Evolutionary conservation across 1,139 yeast species (phyloP).

Genomic region (Suhomyces chickasaworum): DNA sequence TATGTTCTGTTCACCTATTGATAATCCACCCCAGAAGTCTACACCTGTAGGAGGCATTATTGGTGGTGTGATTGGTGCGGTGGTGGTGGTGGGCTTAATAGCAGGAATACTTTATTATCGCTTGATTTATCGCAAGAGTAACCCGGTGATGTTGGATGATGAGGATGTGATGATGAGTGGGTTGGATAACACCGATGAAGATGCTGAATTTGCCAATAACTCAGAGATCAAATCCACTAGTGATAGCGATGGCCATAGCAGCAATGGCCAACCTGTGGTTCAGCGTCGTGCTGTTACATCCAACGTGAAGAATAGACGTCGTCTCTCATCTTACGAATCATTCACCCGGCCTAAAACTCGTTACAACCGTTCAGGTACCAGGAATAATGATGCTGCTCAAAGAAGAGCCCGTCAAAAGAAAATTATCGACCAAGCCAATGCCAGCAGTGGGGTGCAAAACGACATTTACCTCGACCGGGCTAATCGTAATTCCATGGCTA

Average conservation of each 20-base stretch:
- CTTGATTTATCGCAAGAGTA: conserved; percentile 24
- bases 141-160: conserved; percentile 21
- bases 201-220: conserved; percentile 12
- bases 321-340: conserved; percentile 49
- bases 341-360: conserved; percentile 43
- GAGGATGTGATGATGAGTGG: conserved; percentile 20
- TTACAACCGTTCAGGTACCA: conserved; percentile 16
- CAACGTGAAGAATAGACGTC: conserved; percentile 22
- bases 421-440: conserved; percentile 20
- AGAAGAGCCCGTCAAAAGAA: conserved; percentile 21
- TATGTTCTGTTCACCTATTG: conserved; percentile 48
- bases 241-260: conserved; percentile 11
- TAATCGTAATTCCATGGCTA: conserved; percentile 52
- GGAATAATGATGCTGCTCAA: conserved; percentile 20
- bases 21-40: conserved; percentile 7
- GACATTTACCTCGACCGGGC: conserved; percentile 30
- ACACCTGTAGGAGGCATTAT: conserved; percentile 57
- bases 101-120: conserved; percentile 37
- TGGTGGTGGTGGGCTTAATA: conserved; percentile 36
- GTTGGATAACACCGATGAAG: conserved; percentile 13
- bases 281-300: conserved; percentile 10
- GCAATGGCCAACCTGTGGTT: conserved; percentile 14
- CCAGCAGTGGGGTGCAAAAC: conserved; percentile 8
- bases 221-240: conserved; percentile 7
- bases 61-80: conserved; percentile 64